These are phyloP conservation scores for Rhododendron henanense DNA, from an alignment of 148 eudicot species.

Conservation along the genomic window DNA sequence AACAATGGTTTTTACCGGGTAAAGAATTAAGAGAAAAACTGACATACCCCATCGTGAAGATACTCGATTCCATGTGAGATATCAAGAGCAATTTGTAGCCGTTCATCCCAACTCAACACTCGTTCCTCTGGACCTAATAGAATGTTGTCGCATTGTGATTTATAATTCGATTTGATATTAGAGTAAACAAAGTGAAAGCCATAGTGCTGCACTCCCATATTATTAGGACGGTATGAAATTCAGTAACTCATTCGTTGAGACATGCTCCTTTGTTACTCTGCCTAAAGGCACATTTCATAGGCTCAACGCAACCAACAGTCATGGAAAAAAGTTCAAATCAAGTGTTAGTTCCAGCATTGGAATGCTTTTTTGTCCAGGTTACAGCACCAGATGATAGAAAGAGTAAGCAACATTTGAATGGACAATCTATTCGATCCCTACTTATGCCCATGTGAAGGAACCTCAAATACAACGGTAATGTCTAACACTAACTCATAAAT, in stretches of 20 bases:
- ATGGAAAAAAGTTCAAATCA: not conserved
- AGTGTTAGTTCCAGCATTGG: not conserved
- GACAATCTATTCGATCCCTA: not conserved
- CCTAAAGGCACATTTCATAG: not conserved
- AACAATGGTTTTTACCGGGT: not conserved
- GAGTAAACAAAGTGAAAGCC: not conserved
- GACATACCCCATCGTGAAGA: slow-evolving; percentile 97
- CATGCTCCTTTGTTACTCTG: not conserved
- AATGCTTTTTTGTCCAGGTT: not conserved
- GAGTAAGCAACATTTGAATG: not conserved
- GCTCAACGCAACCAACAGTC: not conserved
- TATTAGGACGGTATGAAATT: not conserved
- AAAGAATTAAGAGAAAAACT: not conserved
- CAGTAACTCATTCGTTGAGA: not conserved
- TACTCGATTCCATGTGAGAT: slow-evolving; percentile 95
- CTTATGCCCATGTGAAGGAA: not conserved
- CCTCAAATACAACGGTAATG: not conserved
- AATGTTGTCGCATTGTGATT: slow-evolving; percentile 3
- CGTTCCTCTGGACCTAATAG: slow-evolving; percentile 49
- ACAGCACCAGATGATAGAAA: not conserved
- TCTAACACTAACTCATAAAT: not conserved
- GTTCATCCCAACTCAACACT: slow-evolving; percentile 76
- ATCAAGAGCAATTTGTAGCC: slow-evolving; percentile 90
- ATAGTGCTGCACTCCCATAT: not conserved
- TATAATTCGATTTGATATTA: not conserved